These are phyloP conservation scores for Globisporangium parvum DNA, from an alignment of 352 stramenopile genomes.

Conservation along the genomic window DNA sequence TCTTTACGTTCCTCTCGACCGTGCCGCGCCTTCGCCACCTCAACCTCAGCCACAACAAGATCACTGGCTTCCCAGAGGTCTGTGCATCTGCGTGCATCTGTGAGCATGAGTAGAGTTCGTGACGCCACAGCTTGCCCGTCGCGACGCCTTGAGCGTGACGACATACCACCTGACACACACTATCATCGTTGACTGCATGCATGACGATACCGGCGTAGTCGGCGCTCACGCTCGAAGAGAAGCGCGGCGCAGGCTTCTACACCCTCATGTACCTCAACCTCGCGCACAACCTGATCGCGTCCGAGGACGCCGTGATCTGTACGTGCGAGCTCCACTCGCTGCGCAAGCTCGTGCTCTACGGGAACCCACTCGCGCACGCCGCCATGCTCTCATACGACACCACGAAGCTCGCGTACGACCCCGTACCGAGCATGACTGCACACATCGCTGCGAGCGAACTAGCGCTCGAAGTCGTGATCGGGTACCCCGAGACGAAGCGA, in stretches of 20 bases:
- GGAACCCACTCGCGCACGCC: slow-evolving; percentile 57
- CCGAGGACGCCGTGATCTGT: slow-evolving; percentile 42
- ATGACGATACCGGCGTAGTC: slow-evolving; percentile 14
- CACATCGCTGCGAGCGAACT: slow-evolving; percentile 20
- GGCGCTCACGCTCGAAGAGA: slow-evolving; percentile 49
- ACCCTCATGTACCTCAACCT: slow-evolving; percentile 71
- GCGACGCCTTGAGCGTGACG: not conserved
- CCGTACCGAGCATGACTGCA: slow-evolving; percentile 46
- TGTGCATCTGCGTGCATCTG: not conserved
- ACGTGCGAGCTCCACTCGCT: slow-evolving; percentile 47
- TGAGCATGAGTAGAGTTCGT: not conserved
- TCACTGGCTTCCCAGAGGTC: slow-evolving; percentile 67
- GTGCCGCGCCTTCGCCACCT: slow-evolving; percentile 61
- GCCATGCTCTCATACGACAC: slow-evolving; percentile 59
- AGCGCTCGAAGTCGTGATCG: slow-evolving; percentile 36
- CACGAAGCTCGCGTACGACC: slow-evolving; percentile 66
- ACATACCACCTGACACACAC: too few relatives aligned
- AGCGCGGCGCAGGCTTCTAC: slow-evolving; percentile 55
- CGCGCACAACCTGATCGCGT: slow-evolving; percentile 54
- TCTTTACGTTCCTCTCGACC: slow-evolving; percentile 69
- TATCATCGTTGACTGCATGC: not conserved
- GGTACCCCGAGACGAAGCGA: slow-evolving; percentile 65
- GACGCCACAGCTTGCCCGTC: too few relatives aligned
- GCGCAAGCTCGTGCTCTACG: slow-evolving; percentile 68
- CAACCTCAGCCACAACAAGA: slow-evolving; percentile 78